A percentile compares a stretch with the other conserved stretches of the same genome.
phyloP scores from a whole-genome alignment of 2,329 filamentous ascomycete species.

The Cercospora berteroae region DNA sequence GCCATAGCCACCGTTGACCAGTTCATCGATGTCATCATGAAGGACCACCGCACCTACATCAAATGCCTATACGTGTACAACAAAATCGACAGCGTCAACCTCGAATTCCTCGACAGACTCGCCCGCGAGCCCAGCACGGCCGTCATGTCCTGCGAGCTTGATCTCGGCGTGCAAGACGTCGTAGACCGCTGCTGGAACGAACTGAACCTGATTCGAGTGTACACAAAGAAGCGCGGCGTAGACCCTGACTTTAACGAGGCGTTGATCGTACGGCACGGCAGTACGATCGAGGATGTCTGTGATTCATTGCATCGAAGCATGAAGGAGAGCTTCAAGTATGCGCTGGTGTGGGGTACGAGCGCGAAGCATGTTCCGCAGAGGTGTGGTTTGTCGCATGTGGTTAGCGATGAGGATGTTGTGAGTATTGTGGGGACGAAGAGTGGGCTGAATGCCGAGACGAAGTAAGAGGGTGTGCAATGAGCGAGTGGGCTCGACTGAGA shows the following conservation, averaged over 20 bases:
- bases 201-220: conserved; percentile 82
- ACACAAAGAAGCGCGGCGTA: conserved; percentile 90
- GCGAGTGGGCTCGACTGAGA: not conserved
- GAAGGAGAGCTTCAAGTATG: conserved; percentile 99
- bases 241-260: conserved; percentile 90
- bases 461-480: not conserved
- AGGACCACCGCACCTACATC: conserved; percentile 97
- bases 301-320: conserved; percentile 89
- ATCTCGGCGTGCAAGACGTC: conserved; percentile 89
- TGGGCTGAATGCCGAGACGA: conserved; percentile 27
- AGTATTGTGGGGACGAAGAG: conserved; percentile 56
- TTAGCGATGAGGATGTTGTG: conserved; percentile 68
- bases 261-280: conserved; percentile 83
- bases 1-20: conserved; percentile 82
- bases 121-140: conserved; percentile 90
- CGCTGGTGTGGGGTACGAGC: conserved; percentile 94
- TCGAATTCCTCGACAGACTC: conserved; percentile 89
- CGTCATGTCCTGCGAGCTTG: conserved; percentile 96
- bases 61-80: conserved; percentile 95
- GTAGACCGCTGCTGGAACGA: conserved; percentile 95
- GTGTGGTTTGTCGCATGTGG: conserved; percentile 79
- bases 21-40: conserved; percentile 99
- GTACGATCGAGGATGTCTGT: conserved; percentile 93
- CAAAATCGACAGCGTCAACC: conserved; percentile 93
- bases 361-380: conserved; percentile 92